Percentiles rank a stretch among this genome's conserved stretches.
phyloP scores from a whole-genome alignment of 2,329 filamentous ascomycete species.

The Fusarium circinatum region DNA sequence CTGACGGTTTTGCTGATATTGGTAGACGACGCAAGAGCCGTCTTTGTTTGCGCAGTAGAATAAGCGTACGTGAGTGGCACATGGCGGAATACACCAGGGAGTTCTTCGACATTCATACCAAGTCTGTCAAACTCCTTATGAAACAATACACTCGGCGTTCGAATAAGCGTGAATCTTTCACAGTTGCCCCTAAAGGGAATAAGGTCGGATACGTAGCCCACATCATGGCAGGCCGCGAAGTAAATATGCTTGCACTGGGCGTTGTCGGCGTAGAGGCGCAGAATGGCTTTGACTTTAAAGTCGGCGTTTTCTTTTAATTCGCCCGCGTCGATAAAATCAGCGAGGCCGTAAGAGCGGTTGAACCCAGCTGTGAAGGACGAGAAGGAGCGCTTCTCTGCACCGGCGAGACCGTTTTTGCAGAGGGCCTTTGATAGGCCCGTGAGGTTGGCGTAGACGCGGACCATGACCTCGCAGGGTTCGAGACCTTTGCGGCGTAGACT shows the following conservation, averaged over 20 bases:
- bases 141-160: slow-evolving; percentile 56
- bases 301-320: slow-evolving; percentile 69
- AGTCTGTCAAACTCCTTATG: slow-evolving; percentile 64
- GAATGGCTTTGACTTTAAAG: slow-evolving; percentile 65
- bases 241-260: slow-evolving; percentile 72
- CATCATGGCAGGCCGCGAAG: slow-evolving; percentile 70
- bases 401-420: slow-evolving; percentile 56
- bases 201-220: slow-evolving; percentile 61
- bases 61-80: slow-evolving; percentile 44
- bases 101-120: slow-evolving; percentile 60
- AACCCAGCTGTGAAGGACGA: slow-evolving; percentile 66
- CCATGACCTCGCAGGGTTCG: slow-evolving; percentile 63
- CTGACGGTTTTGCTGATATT: not conserved
- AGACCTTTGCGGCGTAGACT: slow-evolving; percentile 58
- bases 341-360: slow-evolving; percentile 65
- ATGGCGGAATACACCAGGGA: slow-evolving; percentile 64
- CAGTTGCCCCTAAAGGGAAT: slow-evolving; percentile 60
- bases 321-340: slow-evolving; percentile 71
- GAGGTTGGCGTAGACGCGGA: slow-evolving; percentile 67
- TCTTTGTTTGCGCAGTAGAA: not conserved
- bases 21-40: not conserved
- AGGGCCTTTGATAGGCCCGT: slow-evolving; percentile 61
- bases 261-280: slow-evolving; percentile 65
- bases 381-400: slow-evolving; percentile 65
- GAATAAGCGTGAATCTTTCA: slow-evolving; percentile 65